Evolutionary conservation across 1,139 yeast species (phyloP), one percentile per base, ranked within the genome.

Genomic region (Geotrichum histeridarum): DNA sequence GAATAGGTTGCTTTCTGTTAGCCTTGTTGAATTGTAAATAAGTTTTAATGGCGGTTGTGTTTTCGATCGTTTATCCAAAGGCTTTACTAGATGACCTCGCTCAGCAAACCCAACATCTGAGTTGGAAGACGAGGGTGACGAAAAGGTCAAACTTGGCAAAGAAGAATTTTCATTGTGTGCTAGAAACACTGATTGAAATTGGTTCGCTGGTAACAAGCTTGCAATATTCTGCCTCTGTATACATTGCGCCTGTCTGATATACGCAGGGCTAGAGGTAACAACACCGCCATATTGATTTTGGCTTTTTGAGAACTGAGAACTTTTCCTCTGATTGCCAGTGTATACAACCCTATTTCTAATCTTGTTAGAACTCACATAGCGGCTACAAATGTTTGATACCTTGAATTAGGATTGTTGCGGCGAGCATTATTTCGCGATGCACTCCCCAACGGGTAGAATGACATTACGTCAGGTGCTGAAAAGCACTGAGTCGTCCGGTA

Each of bases 71-170:
- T 11, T 17, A 8, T n/a, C 12, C 22, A 12, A 8, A 11, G 22
- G 15, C 27, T n/a, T 11, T 30, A 9, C 8, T 18, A 12, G 22
- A 3, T 18, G 14, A 3, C 2, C 14, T 39, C n/a, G 18, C 18
- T 46, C 42, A 9, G 12, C 12, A 39, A 8, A 17, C n/a, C 12
- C 15, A 46, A 46, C 39, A 38, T 48, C 33, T 9, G 44, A 49
- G 35, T 41, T 27, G 8, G 52, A 49, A 11, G 52, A 49, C 9
- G 47, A 22, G 15, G 52, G 47, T 4, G 47, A 42, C 31, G 52
- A 42, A 30, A 27, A 36, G 1, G 37, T 22, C 27, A 49, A 33
- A 33, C 52, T 49, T 15, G 41, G 52, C 32, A 44, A 27, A 3
- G 52, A 35, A 4, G 38, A 27, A 27, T 30, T 38, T 11, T 48